Base-by-base conservation (phyloP, 2,329 filamentous ascomycete species). In the Sarocladium kiliense region DNA sequence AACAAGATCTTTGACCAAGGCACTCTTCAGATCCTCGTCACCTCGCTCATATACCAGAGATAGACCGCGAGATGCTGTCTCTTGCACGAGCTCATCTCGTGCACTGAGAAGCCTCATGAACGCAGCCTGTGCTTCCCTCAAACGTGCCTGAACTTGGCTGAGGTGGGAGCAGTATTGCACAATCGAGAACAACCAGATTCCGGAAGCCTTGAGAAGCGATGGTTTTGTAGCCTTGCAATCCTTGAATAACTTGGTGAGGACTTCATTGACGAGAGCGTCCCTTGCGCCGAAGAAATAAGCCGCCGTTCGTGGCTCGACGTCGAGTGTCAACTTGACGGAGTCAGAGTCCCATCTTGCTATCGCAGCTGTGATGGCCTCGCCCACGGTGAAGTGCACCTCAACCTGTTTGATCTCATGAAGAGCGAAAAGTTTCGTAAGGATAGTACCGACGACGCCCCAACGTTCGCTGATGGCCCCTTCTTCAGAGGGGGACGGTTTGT, bases 11-110 rank as follows among this genome's bases (percentile, higher is more conserved):
- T 87, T 87, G 2, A 96, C 89, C 26, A 99, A 78, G 49, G 91
- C 86, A 56, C 89, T 86, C 67, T 89, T 93, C 19, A 97, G 78
- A 1, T 81, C 81, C 26, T 86, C 80, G 63, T 96, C 90, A 1
- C 94, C 94, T 67, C 91, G 91, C 64, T 97, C 92, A 67, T 97
- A 99, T 2, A 97, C 91, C 49, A 97, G 72, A n/a, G 90, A 86
- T 27, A 99, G 78, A 1, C 94, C 94, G 56, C 93, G 81, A 1
- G 93, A 96, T 3, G 94, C 92, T 3, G 91, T 95, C 71, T 99
- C 94, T 69, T 99, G 94, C 0, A 97, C 91, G 9, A 97, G 81
- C 66, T 97, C 92, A 64, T 99, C 94, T 19, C 92, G 82, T 56
- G 95, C 91, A 16, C 87, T 87, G 12, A 99, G 79, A 27, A 97